phyloP scores from a whole-genome alignment of 2,329 filamentous ascomycete species.

The Ophiostoma piceae region DNA sequence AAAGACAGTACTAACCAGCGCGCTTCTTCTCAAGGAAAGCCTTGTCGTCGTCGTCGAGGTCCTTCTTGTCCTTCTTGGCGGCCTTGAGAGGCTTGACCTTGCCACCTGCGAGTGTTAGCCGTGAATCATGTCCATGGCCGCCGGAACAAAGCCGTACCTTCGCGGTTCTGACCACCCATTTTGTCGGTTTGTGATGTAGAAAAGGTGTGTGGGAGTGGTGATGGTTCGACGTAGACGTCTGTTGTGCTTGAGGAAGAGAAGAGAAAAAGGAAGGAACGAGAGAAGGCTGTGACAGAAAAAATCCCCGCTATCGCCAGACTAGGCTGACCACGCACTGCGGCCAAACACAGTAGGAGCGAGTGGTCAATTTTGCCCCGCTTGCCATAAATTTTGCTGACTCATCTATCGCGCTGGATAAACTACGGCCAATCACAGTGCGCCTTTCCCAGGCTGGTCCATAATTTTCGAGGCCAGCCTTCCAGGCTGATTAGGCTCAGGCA shows the following conservation, averaged over 20 bases:
- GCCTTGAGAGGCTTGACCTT: conserved; percentile 83
- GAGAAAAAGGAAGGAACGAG: neutral
- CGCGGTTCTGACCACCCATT: conserved; percentile 64
- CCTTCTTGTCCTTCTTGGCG: conserved; percentile 76
- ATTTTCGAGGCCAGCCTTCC: neutral
- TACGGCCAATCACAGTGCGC: neutral
- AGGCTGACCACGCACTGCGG: neutral
- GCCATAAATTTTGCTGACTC: conserved; percentile 6
- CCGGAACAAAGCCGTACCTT: conserved; percentile 43
- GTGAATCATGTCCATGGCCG: conserved; percentile 13
- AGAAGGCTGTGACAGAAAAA: conserved; percentile 20
- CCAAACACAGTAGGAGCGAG: neutral
- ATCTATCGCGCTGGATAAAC: neutral
- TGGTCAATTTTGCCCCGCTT: conserved; percentile 16
- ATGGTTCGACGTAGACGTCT: neutral
- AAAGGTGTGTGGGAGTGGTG: neutral
- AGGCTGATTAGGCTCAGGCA: neutral
- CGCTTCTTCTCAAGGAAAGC: conserved; percentile 79
- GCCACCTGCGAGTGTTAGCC: conserved; percentile 52
- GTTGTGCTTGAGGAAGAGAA: neutral
- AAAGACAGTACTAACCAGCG: conserved; percentile 56
- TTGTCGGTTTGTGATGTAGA: conserved; percentile 28
- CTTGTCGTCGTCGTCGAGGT: conserved; percentile 80
- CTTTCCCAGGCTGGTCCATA: neutral
- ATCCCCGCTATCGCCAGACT: conserved; percentile 19